These are phyloP conservation scores for Excoecaria cochinchinensis DNA, from an alignment of 345 rosid genomes.

Conservation along the genomic window DNA sequence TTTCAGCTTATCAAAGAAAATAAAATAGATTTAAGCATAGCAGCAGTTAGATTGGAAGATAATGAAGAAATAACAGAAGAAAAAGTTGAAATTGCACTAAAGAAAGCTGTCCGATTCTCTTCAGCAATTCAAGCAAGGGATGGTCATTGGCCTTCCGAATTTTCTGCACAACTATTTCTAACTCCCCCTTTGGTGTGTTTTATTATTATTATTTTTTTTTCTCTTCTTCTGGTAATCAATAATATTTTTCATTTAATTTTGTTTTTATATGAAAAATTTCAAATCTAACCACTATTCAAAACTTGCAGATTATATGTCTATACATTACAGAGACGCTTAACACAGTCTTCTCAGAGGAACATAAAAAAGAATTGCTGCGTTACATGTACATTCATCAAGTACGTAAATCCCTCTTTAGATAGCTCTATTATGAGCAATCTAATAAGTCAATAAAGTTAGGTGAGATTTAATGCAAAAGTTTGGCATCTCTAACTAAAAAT, in stretches of 20 bases:
- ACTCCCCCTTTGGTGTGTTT: neutral
- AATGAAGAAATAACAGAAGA: neutral
- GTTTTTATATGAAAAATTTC: no score
- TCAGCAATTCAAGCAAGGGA: constrained; percentile 20
- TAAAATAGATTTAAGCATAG: neutral
- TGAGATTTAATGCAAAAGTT: no score
- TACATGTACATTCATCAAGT: constrained; percentile 68
- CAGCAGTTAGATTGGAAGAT: constrained; percentile 1
- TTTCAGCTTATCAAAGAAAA: constrained; percentile 20
- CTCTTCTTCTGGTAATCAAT: no score
- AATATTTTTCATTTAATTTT: no score
- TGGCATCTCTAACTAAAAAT: no score
- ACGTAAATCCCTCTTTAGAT: neutral
- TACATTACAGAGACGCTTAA: constrained; percentile 48
- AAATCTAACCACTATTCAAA: no score
- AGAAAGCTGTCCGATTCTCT: constrained; percentile 8
- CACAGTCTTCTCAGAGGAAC: constrained; percentile 42
- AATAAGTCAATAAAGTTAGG: no score
- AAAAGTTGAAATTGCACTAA: neutral
- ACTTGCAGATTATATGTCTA: constrained; percentile 52
- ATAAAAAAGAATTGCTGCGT: constrained; percentile 52
- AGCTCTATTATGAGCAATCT: no score
- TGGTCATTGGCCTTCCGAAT: constrained; percentile 25
- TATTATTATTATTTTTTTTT: neutral
- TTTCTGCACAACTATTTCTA: constrained; percentile 10